Evolutionary conservation across 2,329 filamentous ascomycete genomes (phyloP).

Genomic region (Bimuria novae-zelandiae): DNA sequence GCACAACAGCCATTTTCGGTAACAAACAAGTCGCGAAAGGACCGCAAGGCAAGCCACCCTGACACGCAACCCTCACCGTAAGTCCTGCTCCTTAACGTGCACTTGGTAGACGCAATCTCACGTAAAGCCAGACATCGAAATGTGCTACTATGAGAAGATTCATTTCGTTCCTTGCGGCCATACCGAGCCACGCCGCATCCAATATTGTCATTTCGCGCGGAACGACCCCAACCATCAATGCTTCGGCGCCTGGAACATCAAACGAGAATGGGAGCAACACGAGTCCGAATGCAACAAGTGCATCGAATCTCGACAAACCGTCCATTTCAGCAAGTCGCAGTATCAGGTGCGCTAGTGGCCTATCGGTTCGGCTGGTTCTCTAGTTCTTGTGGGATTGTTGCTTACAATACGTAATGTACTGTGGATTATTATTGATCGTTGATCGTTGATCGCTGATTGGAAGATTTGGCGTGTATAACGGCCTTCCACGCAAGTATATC

Average conservation of each 20-base stretch:
- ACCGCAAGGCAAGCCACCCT: background rate
- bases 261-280: conserved; percentile 60
- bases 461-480: background rate
- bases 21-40: conserved; percentile 1
- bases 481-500: background rate
- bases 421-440: background rate
- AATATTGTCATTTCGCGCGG: conserved; percentile 75
- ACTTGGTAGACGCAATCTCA: background rate
- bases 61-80: background rate
- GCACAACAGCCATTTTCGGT: background rate
- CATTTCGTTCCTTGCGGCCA: conserved; percentile 66
- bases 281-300: conserved; percentile 37
- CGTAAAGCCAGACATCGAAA: conserved; percentile 33
- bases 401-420: background rate
- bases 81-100: background rate
- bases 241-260: conserved; percentile 67
- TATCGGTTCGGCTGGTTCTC: background rate
- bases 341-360: background rate
- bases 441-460: background rate
- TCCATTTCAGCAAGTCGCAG: background rate
- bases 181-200: conserved; percentile 62
- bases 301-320: conserved; percentile 8
- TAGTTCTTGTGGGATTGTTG: background rate
- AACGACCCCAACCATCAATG: conserved; percentile 74
- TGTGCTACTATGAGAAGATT: conserved; percentile 75